A percentile compares a stretch with the other conserved stretches of the same genome.
These are phyloP conservation scores for Microcera coccophila DNA, from an alignment of 2,329 filamentous ascomycete genomes.

Conservation along the genomic window DNA sequence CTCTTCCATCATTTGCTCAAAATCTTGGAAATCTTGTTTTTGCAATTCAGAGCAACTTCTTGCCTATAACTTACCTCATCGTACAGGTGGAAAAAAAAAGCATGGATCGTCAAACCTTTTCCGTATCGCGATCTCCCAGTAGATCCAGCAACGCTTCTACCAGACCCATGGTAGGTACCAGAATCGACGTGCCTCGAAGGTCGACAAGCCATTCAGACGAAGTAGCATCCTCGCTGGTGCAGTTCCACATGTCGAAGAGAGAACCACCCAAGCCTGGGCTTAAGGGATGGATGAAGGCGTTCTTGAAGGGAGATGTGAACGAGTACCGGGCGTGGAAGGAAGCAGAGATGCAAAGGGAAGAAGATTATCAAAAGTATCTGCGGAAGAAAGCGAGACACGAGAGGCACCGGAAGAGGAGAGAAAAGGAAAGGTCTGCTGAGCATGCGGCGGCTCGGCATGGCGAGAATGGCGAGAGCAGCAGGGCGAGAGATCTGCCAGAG, in stretches of 20 bases:
- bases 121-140: not conserved
- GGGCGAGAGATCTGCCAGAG: too few species aligned
- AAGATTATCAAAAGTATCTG: not conserved
- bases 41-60: not conserved
- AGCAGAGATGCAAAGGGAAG: not conserved
- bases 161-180: too few species aligned
- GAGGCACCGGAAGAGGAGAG: not conserved
- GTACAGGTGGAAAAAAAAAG: too few species aligned
- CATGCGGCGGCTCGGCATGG: not conserved
- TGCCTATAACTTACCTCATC: too few species aligned
- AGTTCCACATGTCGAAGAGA: too few species aligned
- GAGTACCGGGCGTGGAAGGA: not conserved
- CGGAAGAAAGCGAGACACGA: not conserved
- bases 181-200: too few species aligned
- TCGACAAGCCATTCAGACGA: too few species aligned
- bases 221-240: too few species aligned
- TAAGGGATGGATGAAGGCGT: not conserved
- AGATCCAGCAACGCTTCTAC: not conserved
- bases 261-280: too few species aligned
- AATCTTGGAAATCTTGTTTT: not conserved
- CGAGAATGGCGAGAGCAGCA: not conserved
- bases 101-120: too few species aligned
- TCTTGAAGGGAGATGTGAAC: not conserved
- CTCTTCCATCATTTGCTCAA: not conserved
- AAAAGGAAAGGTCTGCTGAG: not conserved